These are phyloP conservation scores for Scheffersomyces cryptocercus DNA, from an alignment of 1,139 yeast species.

Conservation along the genomic window DNA sequence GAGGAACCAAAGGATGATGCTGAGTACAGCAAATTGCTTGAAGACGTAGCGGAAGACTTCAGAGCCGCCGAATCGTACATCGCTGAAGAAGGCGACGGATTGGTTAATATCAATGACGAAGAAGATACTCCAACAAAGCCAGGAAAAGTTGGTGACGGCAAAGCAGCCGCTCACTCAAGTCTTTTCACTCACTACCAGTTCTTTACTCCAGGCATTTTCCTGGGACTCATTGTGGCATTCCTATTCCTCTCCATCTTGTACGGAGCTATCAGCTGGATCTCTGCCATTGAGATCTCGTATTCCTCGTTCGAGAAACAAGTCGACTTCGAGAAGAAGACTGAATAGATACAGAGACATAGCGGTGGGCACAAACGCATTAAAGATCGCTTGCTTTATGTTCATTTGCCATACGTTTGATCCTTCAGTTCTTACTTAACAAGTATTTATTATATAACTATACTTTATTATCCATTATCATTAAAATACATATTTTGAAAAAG, in stretches of 20 bases:
- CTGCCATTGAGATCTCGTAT: conserved; percentile 65
- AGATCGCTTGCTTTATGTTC: too few species aligned
- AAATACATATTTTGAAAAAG: not conserved
- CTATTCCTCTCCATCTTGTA: conserved; percentile 52
- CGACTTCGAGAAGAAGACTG: conserved; percentile 63
- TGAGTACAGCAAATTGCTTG: conserved; percentile 18
- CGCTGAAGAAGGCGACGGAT: conserved; percentile 27
- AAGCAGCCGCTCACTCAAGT: conserved; percentile 14
- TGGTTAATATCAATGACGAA: not conserved
- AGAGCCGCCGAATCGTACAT: conserved; percentile 34
- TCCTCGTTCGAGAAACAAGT: conserved; percentile 71
- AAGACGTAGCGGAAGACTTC: conserved; percentile 37
- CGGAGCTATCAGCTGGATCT: conserved; percentile 62
- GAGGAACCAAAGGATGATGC: conserved; percentile 12
- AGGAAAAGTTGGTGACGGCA: conserved; percentile 3
- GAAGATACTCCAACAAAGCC: conserved; percentile 4
- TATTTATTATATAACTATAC: not conserved
- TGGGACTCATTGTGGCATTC: conserved; percentile 59
- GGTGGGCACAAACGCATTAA: too few species aligned
- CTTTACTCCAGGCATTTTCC: conserved; percentile 62
- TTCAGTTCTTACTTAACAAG: not conserved
- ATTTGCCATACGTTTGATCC: too few species aligned
- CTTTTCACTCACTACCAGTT: conserved; percentile 44
- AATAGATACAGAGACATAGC: conserved; percentile 26
- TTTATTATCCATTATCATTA: not conserved